Evolutionary conservation across 2,329 filamentous ascomycete genomes (phyloP).

Genomic region (Corynespora cassiicola): DNA sequence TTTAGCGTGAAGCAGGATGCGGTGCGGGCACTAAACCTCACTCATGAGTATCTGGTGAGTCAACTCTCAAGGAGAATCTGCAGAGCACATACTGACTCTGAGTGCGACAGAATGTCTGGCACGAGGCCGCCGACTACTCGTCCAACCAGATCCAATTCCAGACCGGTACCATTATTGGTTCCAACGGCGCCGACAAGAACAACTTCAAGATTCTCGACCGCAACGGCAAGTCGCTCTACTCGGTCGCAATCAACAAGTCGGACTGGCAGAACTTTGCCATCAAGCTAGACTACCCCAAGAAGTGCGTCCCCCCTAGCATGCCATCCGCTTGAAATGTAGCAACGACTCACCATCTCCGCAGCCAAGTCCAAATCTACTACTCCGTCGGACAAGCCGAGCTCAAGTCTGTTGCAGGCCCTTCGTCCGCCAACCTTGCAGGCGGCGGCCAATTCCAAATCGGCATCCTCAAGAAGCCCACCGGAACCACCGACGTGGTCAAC

Average conservation of each 20-base stretch:
- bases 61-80: slow-evolving; percentile 20
- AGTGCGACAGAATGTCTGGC: slow-evolving; percentile 40
- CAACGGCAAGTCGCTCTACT: slow-evolving; percentile 53
- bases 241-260: slow-evolving; percentile 56
- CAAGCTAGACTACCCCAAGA: slow-evolving; percentile 62
- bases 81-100: slow-evolving; percentile 1
- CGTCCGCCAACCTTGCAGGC: slow-evolving; percentile 61
- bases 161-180: slow-evolving; percentile 59
- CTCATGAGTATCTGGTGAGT: slow-evolving; percentile 66
- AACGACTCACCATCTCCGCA: slow-evolving; percentile 28
- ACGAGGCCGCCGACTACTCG: slow-evolving; percentile 48
- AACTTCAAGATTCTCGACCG: slow-evolving; percentile 49
- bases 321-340: too few relatives aligned
- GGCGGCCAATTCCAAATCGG: slow-evolving; percentile 69
- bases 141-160: slow-evolving; percentile 57
- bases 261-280: slow-evolving; percentile 69
- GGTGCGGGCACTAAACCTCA: slow-evolving; percentile 61
- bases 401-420: slow-evolving; percentile 53
- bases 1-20: slow-evolving; percentile 64
- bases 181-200: slow-evolving; percentile 56
- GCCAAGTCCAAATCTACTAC: slow-evolving; percentile 65
- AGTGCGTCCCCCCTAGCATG: slow-evolving; percentile 52
- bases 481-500: slow-evolving; percentile 48
- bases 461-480: slow-evolving; percentile 66
- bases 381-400: slow-evolving; percentile 57